Base-by-base conservation (phyloP, 345 rosid species). In the Hibiscus tridactylites region DNA sequence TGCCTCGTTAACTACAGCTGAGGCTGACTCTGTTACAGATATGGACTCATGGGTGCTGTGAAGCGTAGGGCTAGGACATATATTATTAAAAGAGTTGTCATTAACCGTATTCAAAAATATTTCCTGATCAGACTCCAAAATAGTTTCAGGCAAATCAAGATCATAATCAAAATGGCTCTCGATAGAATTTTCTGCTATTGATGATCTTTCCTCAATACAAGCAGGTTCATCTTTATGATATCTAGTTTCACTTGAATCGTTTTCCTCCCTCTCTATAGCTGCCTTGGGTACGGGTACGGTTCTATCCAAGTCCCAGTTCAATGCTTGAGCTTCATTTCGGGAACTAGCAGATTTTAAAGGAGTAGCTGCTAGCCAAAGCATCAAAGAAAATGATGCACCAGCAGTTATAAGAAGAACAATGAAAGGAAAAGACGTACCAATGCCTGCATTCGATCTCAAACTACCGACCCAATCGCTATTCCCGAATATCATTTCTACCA, bases 381-480 rank as follows among this genome's bases (percentile, higher is more conserved):
- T 90, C 85, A 91, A 70, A 81, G 88, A 84, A 61, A 91, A 81
- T 70, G 98, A 89, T 12, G 85, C 83, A 83, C 80, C 81, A 79
- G 91, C 87, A 52, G 87, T 83, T 54, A 83, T 65, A 64, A 89
- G 89, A 80, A 92, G 87, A 62, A 82, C 75, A 57, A 81, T 71
- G 73, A 86, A 92, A 33, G 87, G 84, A 19, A 83, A 31, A 16
- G 93, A 85, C 53, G 83, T 74, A 76, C 84, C 80, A 73, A 78
- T 71, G 29, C 88, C 88, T 10, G 80, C 76, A 74, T 77, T 88
- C 97, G 91, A 89, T 79, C 89, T 82, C 83, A 96, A 84, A 84
- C 87, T 84, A 73, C 83, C 83, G n/a, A 84, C 93, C 99, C 99
- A 91, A 73, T 92, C 99, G 81, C 95, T 92, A 68, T 80, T 83